Conservation (phyloP, 768 basidiomycete genomes). For the Macrolepiota albuminosa region DNA sequence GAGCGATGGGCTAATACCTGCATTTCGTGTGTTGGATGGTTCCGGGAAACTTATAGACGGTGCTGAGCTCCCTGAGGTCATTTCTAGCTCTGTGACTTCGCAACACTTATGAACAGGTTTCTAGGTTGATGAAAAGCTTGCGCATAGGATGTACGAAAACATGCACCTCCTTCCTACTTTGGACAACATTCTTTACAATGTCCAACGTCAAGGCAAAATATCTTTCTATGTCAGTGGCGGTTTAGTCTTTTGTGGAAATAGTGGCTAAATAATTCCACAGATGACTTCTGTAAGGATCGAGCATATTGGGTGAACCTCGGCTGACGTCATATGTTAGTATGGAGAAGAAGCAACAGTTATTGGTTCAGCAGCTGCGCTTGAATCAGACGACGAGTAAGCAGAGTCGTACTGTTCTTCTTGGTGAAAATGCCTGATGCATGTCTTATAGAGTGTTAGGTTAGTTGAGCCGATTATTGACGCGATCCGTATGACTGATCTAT, state of each 20-base stretch:
- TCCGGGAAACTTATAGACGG: slow-evolving; percentile 69
- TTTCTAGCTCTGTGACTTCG: background rate
- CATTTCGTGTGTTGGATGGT: slow-evolving; percentile 83
- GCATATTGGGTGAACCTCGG: slow-evolving; percentile 1
- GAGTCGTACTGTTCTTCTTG: background rate
- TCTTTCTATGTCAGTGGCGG: slow-evolving; percentile 71
- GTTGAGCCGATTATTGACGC: slow-evolving; percentile 13
- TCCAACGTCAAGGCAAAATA: slow-evolving; percentile 91
- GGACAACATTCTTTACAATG: slow-evolving; percentile 86
- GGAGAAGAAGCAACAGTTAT: slow-evolving; percentile 91
- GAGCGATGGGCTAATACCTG: slow-evolving; percentile 67
- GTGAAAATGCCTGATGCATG: background rate
- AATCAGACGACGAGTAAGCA: slow-evolving; percentile 77
- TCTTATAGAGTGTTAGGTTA: slow-evolving; percentile 63
- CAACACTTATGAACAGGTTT: background rate
- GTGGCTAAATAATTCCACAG: slow-evolving; percentile 28
- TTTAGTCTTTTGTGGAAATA: background rate
- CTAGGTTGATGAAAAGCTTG: slow-evolving; percentile 66
- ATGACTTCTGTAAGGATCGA: slow-evolving; percentile 60
- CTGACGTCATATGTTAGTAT: slow-evolving; percentile 39
- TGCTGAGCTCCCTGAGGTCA: slow-evolving; percentile 71
- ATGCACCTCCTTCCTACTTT: slow-evolving; percentile 79
- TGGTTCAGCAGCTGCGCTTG: slow-evolving; percentile 84
- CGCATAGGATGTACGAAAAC: slow-evolving; percentile 69
- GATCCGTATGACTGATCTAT: background rate